Evolutionary conservation across 2,329 filamentous ascomycete species (phyloP), one percentile per base, ranked within the genome.

Genomic region (Blastomyces emzantsi): DNA sequence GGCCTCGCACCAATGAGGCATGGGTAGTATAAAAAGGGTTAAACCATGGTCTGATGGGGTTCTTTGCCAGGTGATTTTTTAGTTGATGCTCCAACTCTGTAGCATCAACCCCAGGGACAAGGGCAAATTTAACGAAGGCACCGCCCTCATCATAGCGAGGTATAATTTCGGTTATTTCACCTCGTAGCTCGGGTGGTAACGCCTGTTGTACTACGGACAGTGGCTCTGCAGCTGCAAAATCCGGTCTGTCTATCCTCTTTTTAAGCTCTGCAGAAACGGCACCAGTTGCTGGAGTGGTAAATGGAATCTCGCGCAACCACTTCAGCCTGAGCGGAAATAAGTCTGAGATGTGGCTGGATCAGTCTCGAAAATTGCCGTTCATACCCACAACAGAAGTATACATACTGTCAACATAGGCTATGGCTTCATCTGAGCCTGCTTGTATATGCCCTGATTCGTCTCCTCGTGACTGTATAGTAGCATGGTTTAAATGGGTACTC

Each of bases 71-170:
- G 67, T 88, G 82, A 41, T 84, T 78, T 30, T 82, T 78, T 3
- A 96, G 77, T 2, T 79, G 80, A 25, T 79, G 80, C 76, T 87
- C 86, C 17, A 90, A 80, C 36, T 86, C 82, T 25, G 79, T 77
- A 2, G 81, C 73, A 11, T 76, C 74, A 5, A 80, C 71, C 11
- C 75, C 73, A 22, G 77, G 69, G 68, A 81, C 79, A 68, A 84
- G 84, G 19, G 82, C 83, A 72, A 95, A 92, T 74, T 95, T 97
- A 74, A 97, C 87, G 73, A 95, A 97, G 0, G 90, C 91, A 15
- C 94, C 94, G 19, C 94, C 94, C 72, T 99, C 94, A 70, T 95
- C 92, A 36, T 95, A 80, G 2, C 92, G 84, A 0, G 92, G 92
- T 22, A 97, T 75, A 19, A 97, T 87, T 70, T 96, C 88, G 2